phyloP scores from a whole-genome alignment of 2,329 filamentous ascomycete species.

The Rhytidhysteron rufulum region DNA sequence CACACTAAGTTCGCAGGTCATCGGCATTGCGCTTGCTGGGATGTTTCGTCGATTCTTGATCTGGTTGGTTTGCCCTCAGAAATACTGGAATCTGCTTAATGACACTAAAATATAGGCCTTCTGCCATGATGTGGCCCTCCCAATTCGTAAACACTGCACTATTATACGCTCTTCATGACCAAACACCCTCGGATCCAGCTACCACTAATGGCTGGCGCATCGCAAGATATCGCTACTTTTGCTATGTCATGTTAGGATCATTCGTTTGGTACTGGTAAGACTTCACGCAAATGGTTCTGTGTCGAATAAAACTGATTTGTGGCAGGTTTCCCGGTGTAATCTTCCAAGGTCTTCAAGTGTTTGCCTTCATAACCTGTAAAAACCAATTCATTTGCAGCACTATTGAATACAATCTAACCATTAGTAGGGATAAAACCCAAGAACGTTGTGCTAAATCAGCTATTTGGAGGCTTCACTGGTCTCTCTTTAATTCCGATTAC shows the following conservation, averaged over 20 bases:
- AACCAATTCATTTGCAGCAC: neutral
- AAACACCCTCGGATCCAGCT: slow-evolving; percentile 50
- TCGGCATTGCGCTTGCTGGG: slow-evolving; percentile 34
- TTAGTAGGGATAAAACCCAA: slow-evolving; percentile 55
- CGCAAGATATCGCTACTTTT: slow-evolving; percentile 63
- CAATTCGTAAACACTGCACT: slow-evolving; percentile 64
- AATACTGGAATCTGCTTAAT: no score
- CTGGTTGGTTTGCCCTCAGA: slow-evolving; percentile 27
- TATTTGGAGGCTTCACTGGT: slow-evolving; percentile 68
- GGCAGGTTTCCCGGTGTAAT: slow-evolving; percentile 62
- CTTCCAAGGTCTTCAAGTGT: slow-evolving; percentile 65
- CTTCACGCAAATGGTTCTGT: no score
- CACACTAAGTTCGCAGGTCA: slow-evolving; percentile 64
- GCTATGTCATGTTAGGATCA: slow-evolving; percentile 52
- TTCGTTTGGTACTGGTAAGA: slow-evolving; percentile 43
- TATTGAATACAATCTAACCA: neutral
- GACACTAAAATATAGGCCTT: no score
- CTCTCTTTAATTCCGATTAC: slow-evolving; percentile 67
- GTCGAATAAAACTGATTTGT: no score
- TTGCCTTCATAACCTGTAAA: slow-evolving; percentile 66
- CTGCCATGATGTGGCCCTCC: slow-evolving; percentile 71
- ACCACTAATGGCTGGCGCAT: slow-evolving; percentile 62
- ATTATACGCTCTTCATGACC: slow-evolving; percentile 71
- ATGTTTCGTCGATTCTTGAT: slow-evolving; percentile 22
- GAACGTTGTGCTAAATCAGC: slow-evolving; percentile 64